These are phyloP conservation scores for Penicillium sp. DNA, from an alignment of 2,329 filamentous ascomycete genomes.

Conservation along the genomic window DNA sequence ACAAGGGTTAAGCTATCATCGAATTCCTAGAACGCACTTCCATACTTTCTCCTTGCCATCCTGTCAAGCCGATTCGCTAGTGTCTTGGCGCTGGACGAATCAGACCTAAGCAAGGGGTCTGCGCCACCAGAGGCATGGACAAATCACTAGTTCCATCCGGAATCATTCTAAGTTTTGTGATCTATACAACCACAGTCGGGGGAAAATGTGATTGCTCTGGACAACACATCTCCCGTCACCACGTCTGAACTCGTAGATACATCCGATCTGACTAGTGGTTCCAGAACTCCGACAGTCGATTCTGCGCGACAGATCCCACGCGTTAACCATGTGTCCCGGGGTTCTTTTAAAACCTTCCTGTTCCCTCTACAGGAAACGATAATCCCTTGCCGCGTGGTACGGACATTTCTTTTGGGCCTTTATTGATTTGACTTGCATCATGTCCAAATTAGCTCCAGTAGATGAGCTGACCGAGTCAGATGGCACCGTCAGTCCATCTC, in stretches of 20 bases:
- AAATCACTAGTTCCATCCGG: not conserved
- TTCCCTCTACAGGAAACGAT: not conserved
- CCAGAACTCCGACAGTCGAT: not conserved
- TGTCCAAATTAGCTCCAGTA: constrained; percentile 12
- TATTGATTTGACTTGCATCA: not conserved
- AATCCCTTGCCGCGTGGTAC: not conserved
- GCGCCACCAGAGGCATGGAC: not conserved
- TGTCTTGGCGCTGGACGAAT: not conserved
- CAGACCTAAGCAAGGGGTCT: not conserved
- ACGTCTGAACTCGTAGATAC: not conserved
- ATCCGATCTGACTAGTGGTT: not conserved
- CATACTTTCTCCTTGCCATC: not conserved
- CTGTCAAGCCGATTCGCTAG: not conserved
- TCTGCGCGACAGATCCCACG: not conserved
- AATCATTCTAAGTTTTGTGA: not conserved
- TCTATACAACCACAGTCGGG: not conserved
- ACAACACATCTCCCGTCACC: not conserved
- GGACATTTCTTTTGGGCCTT: not conserved
- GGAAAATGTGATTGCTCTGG: not conserved
- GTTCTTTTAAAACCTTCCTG: not conserved
- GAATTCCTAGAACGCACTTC: no score
- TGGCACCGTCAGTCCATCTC: constrained; percentile 5
- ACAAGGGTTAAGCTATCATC: no score
- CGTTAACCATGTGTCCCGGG: not conserved
- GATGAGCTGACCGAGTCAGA: constrained; percentile 10